Conservation (phyloP, 2,329 filamentous ascomycete genomes). For the Fusarium albosuccineum region DNA sequence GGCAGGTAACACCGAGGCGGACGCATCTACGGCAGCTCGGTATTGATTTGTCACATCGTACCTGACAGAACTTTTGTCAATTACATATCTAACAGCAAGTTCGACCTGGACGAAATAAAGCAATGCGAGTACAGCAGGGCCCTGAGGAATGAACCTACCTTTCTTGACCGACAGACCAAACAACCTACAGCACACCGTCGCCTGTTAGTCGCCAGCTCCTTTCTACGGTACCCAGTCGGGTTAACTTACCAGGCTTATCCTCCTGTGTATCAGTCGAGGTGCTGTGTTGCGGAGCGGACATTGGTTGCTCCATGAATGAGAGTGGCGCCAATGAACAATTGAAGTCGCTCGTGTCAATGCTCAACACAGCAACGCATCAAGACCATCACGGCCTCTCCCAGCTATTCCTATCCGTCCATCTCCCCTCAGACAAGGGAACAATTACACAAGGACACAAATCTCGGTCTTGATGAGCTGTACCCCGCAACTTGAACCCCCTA, state of each 20-base stretch:
- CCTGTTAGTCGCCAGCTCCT: not conserved
- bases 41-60: conserved; percentile 25
- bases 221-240: not conserved
- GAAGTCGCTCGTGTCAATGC: not conserved
- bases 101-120: too few relatives aligned
- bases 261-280: not conserved
- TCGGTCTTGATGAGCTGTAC: not conserved
- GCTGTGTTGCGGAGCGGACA: not conserved
- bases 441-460: not conserved
- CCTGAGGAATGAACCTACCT: not conserved
- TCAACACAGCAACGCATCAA: not conserved
- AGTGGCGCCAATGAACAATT: not conserved
- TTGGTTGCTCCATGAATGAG: conserved; percentile 1
- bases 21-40: conserved; percentile 14
- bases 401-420: not conserved
- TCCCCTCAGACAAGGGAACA: not conserved
- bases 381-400: not conserved
- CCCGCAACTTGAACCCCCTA: not conserved
- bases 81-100: not conserved
- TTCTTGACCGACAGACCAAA: conserved; percentile 1
- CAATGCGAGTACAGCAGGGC: too few relatives aligned
- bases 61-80: not conserved
- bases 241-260: not conserved
- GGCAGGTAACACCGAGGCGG: conserved; percentile 45
- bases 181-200: not conserved